Percentiles rank a stretch among this genome's conserved stretches.
Evolutionary conservation across 2,329 filamentous ascomycete genomes (phyloP).

Genomic region (Cercospora zeina): DNA sequence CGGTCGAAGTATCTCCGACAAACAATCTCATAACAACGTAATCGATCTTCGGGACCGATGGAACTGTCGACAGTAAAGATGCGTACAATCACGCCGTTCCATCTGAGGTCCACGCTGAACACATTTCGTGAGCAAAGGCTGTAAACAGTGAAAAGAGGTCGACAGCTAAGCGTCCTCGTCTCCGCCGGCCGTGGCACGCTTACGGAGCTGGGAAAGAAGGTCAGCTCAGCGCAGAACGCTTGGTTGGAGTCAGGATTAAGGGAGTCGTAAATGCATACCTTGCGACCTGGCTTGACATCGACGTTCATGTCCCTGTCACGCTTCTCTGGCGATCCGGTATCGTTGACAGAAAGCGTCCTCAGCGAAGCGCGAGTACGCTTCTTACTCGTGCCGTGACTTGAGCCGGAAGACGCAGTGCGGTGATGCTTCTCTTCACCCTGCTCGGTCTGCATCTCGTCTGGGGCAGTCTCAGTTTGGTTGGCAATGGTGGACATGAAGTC

Average conservation of each 20-base stretch:
- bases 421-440: neutral
- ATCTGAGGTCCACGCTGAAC: constrained; percentile 7
- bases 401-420: constrained; percentile 23
- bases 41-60: constrained; percentile 4
- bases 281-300: constrained; percentile 26
- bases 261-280: constrained; percentile 25
- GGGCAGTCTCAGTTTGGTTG: constrained; percentile 13
- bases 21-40: neutral
- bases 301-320: constrained; percentile 14
- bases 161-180: constrained; percentile 16
- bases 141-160: constrained; percentile 9
- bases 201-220: constrained; percentile 22
- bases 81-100: neutral
- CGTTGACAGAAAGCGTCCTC: constrained; percentile 29
- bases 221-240: neutral
- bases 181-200: constrained; percentile 20
- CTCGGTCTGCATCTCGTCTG: constrained; percentile 7
- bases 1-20: neutral
- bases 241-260: neutral
- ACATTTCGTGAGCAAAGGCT: constrained; percentile 9
- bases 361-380: constrained; percentile 36
- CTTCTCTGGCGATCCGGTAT: constrained; percentile 33
- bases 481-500: constrained; percentile 35
- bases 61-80: constrained; percentile 11
- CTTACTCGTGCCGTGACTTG: constrained; percentile 26